Evolutionary conservation across 352 stramenopile genomes (phyloP), one percentile per base, ranked within the genome.

Genomic region (Pythium aristosporum): DNA sequence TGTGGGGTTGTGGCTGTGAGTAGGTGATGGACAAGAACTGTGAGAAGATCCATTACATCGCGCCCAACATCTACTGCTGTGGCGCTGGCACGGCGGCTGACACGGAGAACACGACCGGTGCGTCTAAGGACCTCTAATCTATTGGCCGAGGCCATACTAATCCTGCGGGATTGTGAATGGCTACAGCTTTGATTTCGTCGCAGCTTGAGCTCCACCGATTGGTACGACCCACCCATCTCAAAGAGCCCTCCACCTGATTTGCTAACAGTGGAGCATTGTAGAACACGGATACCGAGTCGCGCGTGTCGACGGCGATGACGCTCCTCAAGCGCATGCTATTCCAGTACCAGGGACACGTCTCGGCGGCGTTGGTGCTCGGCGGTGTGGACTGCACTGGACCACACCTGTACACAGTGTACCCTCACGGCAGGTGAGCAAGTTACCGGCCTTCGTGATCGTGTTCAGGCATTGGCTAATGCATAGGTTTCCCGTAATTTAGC

Each of bases 11-110:
- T 58, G 48, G 28, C 18, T 30, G 15, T 15, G 51, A 52, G 23
- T 47, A 79, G 73, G 92, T 99, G 15, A 98, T 97, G 68, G 97
- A 99, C 86, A 99, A 99, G 84, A 99, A 99, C 78, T 99, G 97
- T 65, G 94, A 99, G 74, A 99, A 99, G 83, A 99, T 99, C 71
- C 97, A 99, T 75, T 99, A 99, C 87, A 92, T 99, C 57, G 96
- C 97, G 13, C 96, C 96, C 50, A 99, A 99, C 77, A 99, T 99
- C 61, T 99, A 98, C 79, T 99, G 97, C 79, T 99, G 96, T 62
- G 97, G 97, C 43, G 96, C 97, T 7, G 96, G 97, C 13, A 99
- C 96, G 4, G 97, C 97, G 21, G 97, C 97, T 42, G 97, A 99
- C 73, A 99, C 96, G 34, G 96, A 99, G 75, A 99, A 92, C 72